Conservation (phyloP, 2,329 filamentous ascomycete species). For the Claviceps quebecensis region DNA sequence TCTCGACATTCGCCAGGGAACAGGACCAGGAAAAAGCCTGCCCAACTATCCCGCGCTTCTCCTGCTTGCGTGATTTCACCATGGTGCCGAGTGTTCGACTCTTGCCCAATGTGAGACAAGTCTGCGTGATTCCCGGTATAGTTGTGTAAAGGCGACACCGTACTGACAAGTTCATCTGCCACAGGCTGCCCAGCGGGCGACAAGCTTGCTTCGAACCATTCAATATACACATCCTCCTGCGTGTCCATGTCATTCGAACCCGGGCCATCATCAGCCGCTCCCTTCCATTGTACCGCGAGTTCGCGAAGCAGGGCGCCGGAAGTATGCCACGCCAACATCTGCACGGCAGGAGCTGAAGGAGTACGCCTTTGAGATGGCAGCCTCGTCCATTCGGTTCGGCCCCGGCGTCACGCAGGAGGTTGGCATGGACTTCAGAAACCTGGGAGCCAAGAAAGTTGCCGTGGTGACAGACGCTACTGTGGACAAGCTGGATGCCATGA, state of each 20-base stretch:
- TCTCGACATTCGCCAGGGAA: neutral
- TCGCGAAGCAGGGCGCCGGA: slow-evolving; percentile 24
- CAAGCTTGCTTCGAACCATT: slow-evolving; percentile 70
- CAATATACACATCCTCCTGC: slow-evolving; percentile 78
- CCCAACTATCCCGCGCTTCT: neutral
- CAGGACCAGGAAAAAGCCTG: neutral
- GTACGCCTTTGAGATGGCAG: slow-evolving; percentile 98
- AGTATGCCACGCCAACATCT: slow-evolving; percentile 58
- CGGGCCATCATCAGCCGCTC: slow-evolving; percentile 56
- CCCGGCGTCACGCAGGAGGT: slow-evolving; percentile 90
- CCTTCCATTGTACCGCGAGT: slow-evolving; percentile 39
- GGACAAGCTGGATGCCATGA: slow-evolving; percentile 72
- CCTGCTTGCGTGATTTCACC: neutral
- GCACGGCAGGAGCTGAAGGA: slow-evolving; percentile 56
- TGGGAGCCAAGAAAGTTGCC: slow-evolving; percentile 74
- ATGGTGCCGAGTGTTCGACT: slow-evolving; percentile 19
- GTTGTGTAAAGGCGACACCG: neutral
- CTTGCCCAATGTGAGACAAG: slow-evolving; percentile 19
- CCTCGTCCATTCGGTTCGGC: slow-evolving; percentile 86
- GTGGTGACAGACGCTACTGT: slow-evolving; percentile 86
- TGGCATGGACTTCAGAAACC: slow-evolving; percentile 92
- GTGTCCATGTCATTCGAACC: slow-evolving; percentile 89
- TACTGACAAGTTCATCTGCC: neutral
- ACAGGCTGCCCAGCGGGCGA: slow-evolving; percentile 48
- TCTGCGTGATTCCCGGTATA: neutral